Conservation (phyloP, 2,329 filamentous ascomycete genomes). For the Periconia sp. region DNA sequence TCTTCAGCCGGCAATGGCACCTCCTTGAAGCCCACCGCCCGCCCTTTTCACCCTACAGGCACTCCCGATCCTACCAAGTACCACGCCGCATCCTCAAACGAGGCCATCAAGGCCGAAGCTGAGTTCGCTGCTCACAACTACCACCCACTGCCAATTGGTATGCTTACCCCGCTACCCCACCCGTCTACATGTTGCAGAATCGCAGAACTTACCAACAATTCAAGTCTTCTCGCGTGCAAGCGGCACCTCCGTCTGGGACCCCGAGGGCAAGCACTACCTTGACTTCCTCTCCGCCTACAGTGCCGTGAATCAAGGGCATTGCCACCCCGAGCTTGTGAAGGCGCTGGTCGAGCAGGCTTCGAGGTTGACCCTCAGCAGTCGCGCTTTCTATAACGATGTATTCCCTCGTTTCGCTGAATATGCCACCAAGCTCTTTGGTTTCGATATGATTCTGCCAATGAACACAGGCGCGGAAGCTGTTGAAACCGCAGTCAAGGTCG, state of each 20-base stretch:
- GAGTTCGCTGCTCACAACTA: conserved; percentile 97
- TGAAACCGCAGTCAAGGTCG: conserved; percentile 94
- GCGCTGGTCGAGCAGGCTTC: conserved; percentile 86
- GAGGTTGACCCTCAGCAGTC: conserved; percentile 85
- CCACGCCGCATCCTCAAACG: conserved; percentile 77
- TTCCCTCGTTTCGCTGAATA: conserved; percentile 96
- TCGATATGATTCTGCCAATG: conserved; percentile 98
- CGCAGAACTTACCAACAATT: conserved; percentile 10
- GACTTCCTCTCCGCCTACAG: conserved; percentile 98
- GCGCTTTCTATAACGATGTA: conserved; percentile 97
- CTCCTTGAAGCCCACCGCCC: conserved; percentile 40
- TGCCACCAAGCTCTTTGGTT: conserved; percentile 84
- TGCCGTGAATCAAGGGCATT: conserved; percentile 97
- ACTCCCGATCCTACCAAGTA: conserved; percentile 50
- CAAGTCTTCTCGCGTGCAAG: conserved; percentile 72
- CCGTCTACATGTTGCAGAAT: background rate
- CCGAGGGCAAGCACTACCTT: conserved; percentile 87
- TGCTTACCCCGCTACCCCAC: background rate
- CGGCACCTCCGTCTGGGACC: conserved; percentile 93
- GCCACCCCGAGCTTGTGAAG: conserved; percentile 93
- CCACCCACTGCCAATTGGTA: conserved; percentile 85
- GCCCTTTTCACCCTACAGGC: conserved; percentile 40
- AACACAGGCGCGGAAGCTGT: conserved; percentile 97
- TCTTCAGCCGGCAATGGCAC: conserved; percentile 28
- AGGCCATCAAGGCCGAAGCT: conserved; percentile 79